phyloP scores from a whole-genome alignment of 2,329 filamentous ascomycete species.

The Exophiala xenobiotica region DNA sequence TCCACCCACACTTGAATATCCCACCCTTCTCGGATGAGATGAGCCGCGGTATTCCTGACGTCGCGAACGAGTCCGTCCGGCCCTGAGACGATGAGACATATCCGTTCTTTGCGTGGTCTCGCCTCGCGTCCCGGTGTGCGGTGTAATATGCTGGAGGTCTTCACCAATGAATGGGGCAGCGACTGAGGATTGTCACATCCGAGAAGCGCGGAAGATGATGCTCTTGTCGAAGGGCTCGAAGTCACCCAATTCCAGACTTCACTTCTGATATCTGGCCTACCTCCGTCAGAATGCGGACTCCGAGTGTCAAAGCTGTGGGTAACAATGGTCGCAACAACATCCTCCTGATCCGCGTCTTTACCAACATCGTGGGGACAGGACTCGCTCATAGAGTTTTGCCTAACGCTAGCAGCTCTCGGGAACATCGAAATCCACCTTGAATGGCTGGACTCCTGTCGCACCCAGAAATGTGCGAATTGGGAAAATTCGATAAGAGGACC shows the following conservation, averaged over 20 bases:
- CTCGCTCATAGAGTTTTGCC: not conserved
- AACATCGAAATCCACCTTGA: conserved; percentile 25
- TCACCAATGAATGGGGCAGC: conserved; percentile 15
- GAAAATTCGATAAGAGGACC: conserved; percentile 1
- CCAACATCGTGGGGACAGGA: not conserved
- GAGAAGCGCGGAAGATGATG: conserved; percentile 11
- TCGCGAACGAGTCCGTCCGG: conserved; percentile 62
- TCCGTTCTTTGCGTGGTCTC: conserved; percentile 24
- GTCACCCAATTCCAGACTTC: conserved; percentile 30
- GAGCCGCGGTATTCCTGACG: conserved; percentile 59
- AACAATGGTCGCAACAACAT: conserved; percentile 21
- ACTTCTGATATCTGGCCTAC: conserved; percentile 27
- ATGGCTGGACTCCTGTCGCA: conserved; percentile 27
- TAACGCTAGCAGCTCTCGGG: conserved; percentile 14
- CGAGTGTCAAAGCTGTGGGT: conserved; percentile 28
- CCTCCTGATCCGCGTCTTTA: conserved; percentile 2
- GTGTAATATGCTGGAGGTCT: conserved; percentile 34
- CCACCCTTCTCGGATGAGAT: conserved; percentile 48
- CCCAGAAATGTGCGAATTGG: conserved; percentile 28
- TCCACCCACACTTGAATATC: conserved; percentile 58
- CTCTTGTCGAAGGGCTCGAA: conserved; percentile 54
- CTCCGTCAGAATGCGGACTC: conserved; percentile 12
- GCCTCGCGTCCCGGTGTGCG: not conserved
- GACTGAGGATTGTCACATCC: not conserved
- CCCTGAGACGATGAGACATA: conserved; percentile 60